These are phyloP conservation scores for Cicer yamashitae DNA, from an alignment of 306 rosid species.

Conservation along the genomic window DNA sequence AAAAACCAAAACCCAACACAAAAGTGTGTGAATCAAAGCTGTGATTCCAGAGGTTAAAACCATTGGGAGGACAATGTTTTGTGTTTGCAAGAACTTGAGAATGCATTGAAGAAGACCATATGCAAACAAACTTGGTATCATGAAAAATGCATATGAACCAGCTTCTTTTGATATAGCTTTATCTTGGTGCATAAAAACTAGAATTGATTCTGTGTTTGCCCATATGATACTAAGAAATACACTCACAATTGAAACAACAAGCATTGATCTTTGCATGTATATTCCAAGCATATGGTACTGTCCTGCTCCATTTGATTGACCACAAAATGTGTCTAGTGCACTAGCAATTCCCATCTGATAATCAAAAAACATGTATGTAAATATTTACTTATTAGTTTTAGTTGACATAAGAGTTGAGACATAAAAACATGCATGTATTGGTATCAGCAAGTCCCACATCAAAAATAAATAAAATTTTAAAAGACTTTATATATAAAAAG, in stretches of 20 bases:
- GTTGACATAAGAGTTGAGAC: too few species aligned
- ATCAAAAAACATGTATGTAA: too few species aligned
- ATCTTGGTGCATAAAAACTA: slow-evolving; percentile 39
- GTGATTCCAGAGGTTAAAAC: slow-evolving; percentile 54
- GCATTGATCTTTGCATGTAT: slow-evolving; percentile 67
- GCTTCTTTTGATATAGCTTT: slow-evolving; percentile 57
- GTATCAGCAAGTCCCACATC: too few species aligned
- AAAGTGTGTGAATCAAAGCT: slow-evolving; percentile 53
- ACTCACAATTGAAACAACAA: slow-evolving; percentile 51
- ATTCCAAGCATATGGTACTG: slow-evolving; percentile 54
- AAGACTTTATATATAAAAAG: too few species aligned
- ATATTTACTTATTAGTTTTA: too few species aligned
- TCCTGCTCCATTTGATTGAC: slow-evolving; percentile 73
- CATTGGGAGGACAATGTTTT: slow-evolving; percentile 71
- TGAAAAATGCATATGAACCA: slow-evolving; percentile 57
- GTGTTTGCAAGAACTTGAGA: slow-evolving; percentile 66
- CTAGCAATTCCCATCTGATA: slow-evolving; percentile 69
- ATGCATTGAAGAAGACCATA: slow-evolving; percentile 71
- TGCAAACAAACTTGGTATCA: slow-evolving; percentile 69
- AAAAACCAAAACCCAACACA: slow-evolving; percentile 66
- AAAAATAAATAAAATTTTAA: too few species aligned
- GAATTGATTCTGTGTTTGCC: slow-evolving; percentile 53
- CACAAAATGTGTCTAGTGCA: slow-evolving; percentile 78
- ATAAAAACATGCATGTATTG: too few species aligned
- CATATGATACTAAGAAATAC: slow-evolving; percentile 58